Base-by-base conservation (phyloP, 192 early-diverging fungal species). In the Coemansia sp. region DNA sequence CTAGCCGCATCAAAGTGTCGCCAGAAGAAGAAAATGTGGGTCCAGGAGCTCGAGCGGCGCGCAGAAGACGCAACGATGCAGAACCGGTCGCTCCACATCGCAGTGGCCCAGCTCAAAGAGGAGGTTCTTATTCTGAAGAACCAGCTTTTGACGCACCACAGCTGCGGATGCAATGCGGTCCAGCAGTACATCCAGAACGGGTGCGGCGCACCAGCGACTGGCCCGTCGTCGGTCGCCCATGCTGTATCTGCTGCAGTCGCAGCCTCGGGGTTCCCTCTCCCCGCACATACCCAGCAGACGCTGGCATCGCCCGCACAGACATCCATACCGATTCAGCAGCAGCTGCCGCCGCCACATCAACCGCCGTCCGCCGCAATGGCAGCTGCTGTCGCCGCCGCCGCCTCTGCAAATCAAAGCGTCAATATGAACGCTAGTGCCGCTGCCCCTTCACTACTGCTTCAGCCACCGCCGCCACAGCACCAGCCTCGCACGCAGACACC, bases 21-120 rank as follows among this genome's bases (percentile, higher is more conserved):
- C 23, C 93, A 93, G 65, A 89, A 93, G 59, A 96, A 96, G 75
- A 96, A 96, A 79, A 85, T 92, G 71, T 94, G 93, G 93, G 83
- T 96, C 25, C 79, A 86, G 59, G 86, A 90, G 64, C 86, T 96
- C 59, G 91, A 96, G 67, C 64, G 64, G 9, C 85, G 85, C n/a
- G 85, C 87, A 9, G 87, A 88, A 23, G 67, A 73, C 49, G 76
- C 63, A 38, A 76, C 83, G 0, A 71, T 70, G 61, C 74, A 82
- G 68, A 83, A 83, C 63, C 62, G 76, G 41, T 62, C 72, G 20
- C 69, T 83, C 32, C 67, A 73, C 23, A 71, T 71, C 59, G 70
- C 72, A 3, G 67, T 79, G 10, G 74, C 71, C 11, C 73, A 74
- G 74, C 74, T 81, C 11, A 76, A 81, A 42, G 78, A 84, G 36